Base-by-base conservation (phyloP, 306 rosid species). In the Prunus salicina region DNA sequence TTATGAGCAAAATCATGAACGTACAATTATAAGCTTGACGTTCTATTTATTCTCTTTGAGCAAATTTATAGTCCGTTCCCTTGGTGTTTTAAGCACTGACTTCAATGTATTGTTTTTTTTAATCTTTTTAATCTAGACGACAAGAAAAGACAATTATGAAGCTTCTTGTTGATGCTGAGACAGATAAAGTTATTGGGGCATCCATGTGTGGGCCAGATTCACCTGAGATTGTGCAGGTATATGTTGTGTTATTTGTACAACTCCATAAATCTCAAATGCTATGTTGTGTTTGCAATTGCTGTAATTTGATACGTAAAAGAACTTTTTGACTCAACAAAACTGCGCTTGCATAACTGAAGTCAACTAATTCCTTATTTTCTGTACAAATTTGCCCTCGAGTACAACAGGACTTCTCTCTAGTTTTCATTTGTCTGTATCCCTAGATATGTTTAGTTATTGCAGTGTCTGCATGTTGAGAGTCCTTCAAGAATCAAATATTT, bases 191-290 rank as follows among this genome's bases (percentile, higher is more conserved):
- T 78, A 79, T 95, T 64, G 99, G 97, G 28, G 97, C 96, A 53
- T 92, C 93, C 69, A 95, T 95, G 97, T 88, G 91, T 63, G 99
- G 99, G 16, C 97, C 97, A 14, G 99, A 95, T 87, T 83, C 99
- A 0, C 90, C 99, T 82, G 99, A 95, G 88, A 88, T 95, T 81
- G 72, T 95, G 55, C 99, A 95, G 99, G 99, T 92, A 86, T 63
- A 28, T 47, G 18, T 55, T 64, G 19, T 24, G 38, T 11, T 45
- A 47, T 38, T 61, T 61, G 41, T 61, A 28, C 67, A 62, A 14
- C 41, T 20, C 45, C 12, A 4, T 32, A 50, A 51, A 55, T 71
- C 12, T 34, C 10, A 64, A 27, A 27, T 73, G 69, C 43, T 22
- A 6, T 34, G 41, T 20, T 24, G 41, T 38, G 15, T 24, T 47